Evolutionary conservation across 148 eudicot species (phyloP), one percentile per base, ranked within the genome.

Genomic region (Diospyros kaki): DNA sequence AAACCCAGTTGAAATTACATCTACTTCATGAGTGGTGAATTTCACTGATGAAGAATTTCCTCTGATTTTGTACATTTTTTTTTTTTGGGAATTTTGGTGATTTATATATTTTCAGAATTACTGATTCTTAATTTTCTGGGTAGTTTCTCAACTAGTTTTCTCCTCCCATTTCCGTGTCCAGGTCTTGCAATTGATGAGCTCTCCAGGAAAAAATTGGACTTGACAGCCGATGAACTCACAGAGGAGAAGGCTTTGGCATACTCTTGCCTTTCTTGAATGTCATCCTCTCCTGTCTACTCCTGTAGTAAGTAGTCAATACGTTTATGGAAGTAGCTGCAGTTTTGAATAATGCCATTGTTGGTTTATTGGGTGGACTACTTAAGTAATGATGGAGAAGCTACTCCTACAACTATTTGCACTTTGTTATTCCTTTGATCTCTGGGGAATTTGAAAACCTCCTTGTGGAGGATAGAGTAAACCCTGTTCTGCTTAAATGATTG

Each of bases 171-270:
- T 40, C n/a, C 6, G 61, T 48, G 7, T 64, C 12, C 62, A 94
- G 98, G 93, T 38, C 97, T 94, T 78, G 82, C 90, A 73, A 94
- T 94, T 73, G 98, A 94, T 14, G 97, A 86, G 66, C 15, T 77
- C 18, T 94, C 97, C 9, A 90, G 98, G 89, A 84, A 90, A 89
- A 94, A 94, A 66, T 79, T 94, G 96, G 98, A 94, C 79, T 85
- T 85, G 74, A 94, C 98, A 4, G 98, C 88, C 52, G 85, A 85
- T 48, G 98, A 94, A 82, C 97, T 94, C 4, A 80, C 84, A 1
- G 98, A 94, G 92, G 98, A 94, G 75, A 94, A 92, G 87, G 71
- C 83, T 44, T 73, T 94, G 84, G 98, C 98, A 17, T 92, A 94
- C 84, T 94, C 97, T 6, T 94, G 98, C 86, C 92, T 94, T 14